phyloP scores from a whole-genome alignment of 2,329 filamentous ascomycete species.

The Talaromyces sp. region DNA sequence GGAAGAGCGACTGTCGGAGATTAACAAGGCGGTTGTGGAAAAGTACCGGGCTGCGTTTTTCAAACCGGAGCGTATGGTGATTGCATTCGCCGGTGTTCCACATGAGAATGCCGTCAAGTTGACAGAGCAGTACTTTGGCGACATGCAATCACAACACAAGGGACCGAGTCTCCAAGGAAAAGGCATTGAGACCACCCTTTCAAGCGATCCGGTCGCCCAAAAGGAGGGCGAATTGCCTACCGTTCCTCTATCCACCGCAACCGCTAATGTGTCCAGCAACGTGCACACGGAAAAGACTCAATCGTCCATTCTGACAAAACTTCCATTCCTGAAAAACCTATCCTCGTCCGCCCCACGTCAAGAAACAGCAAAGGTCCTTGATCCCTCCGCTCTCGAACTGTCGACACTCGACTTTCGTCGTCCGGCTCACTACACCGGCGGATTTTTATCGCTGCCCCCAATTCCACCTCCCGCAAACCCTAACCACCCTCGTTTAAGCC shows the following conservation, averaged over 20 bases:
- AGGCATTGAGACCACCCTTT: slow-evolving; percentile 53
- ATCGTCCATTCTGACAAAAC: slow-evolving; percentile 70
- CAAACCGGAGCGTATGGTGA: slow-evolving; percentile 82
- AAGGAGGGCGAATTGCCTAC: slow-evolving; percentile 30
- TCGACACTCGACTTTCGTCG: slow-evolving; percentile 54
- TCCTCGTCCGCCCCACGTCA: slow-evolving; percentile 64
- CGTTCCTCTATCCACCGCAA: slow-evolving; percentile 37
- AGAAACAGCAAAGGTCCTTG: slow-evolving; percentile 54
- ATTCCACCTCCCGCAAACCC: slow-evolving; percentile 75
- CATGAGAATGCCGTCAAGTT: slow-evolving; percentile 75
- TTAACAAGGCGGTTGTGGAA: slow-evolving; percentile 68
- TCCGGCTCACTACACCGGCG: slow-evolving; percentile 84
- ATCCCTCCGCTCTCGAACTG: slow-evolving; percentile 42
- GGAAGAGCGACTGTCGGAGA: slow-evolving; percentile 70
- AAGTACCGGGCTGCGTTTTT: slow-evolving; percentile 81
- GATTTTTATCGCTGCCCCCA: slow-evolving; percentile 78
- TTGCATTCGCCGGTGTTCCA: slow-evolving; percentile 89
- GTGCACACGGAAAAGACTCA: slow-evolving; percentile 38
- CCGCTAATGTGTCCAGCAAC: slow-evolving; percentile 32
- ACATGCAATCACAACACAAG: slow-evolving; percentile 62
- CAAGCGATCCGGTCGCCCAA: slow-evolving; percentile 22
- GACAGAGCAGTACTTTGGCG: slow-evolving; percentile 82
- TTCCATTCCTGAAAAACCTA: slow-evolving; percentile 87
- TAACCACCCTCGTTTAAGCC: slow-evolving; percentile 73
- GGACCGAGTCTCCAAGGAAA: slow-evolving; percentile 50